Percentiles rank a stretch among this genome's conserved stretches.
These are phyloP conservation scores for Kodamaea neixiangensis DNA, from an alignment of 805 yeast species.

Conservation along the genomic window DNA sequence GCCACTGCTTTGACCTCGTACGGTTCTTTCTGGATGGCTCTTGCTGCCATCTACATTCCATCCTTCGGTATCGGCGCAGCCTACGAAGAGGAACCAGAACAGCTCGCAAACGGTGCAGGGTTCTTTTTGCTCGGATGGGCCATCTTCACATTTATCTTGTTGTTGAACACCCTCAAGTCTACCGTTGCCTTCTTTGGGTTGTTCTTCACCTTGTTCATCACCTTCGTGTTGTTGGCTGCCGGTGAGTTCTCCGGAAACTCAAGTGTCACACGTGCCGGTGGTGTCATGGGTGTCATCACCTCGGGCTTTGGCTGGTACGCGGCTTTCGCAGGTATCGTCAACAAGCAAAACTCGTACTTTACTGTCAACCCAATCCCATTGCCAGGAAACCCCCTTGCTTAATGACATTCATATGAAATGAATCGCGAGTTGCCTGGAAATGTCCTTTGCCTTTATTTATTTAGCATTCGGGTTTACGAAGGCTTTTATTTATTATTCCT, in stretches of 20 bases:
- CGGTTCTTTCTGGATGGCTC: constrained; percentile 58
- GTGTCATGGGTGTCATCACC: constrained; percentile 26
- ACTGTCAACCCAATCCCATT: constrained; percentile 17
- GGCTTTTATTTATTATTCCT: constrained; percentile 4
- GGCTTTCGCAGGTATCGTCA: constrained; percentile 29
- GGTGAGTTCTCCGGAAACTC: constrained; percentile 48
- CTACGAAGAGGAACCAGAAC: constrained; percentile 45
- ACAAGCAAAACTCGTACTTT: constrained; percentile 26
- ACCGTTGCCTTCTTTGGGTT: constrained; percentile 52
- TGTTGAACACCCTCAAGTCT: constrained; percentile 55
- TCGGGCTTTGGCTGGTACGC: constrained; percentile 28
- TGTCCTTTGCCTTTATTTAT: neutral
- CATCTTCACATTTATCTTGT: constrained; percentile 60
- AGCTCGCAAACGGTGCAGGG: constrained; percentile 52
- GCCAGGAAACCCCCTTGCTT: constrained; percentile 10
- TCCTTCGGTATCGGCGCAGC: constrained; percentile 56
- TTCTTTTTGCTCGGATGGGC: constrained; percentile 64
- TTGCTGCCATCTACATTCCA: constrained; percentile 50
- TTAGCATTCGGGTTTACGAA: neutral
- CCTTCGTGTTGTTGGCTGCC: constrained; percentile 52
- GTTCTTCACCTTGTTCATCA: constrained; percentile 53
- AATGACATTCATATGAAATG: too few species aligned
- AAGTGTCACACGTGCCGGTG: constrained; percentile 21
- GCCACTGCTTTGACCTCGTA: constrained; percentile 52
- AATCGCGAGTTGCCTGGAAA: neutral